Conservation (phyloP, 805 yeast genomes). For the Grigorovia jiainica region DNA sequence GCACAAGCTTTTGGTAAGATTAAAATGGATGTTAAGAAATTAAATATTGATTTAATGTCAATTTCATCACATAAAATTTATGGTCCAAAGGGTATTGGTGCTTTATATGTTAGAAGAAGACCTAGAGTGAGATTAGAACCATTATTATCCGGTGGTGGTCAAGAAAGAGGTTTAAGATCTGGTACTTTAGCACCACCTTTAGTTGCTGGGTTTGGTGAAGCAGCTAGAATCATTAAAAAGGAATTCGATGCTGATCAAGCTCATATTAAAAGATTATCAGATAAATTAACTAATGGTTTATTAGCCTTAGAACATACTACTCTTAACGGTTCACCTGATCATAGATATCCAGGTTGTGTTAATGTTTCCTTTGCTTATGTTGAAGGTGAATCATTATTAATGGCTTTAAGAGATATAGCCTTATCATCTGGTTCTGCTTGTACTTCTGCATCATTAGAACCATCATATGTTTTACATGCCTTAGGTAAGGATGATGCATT, state of each 20-base stretch:
- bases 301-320: conserved; percentile 80
- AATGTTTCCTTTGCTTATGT: conserved; percentile 94
- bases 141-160: conserved; percentile 94
- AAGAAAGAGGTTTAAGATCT: conserved; percentile 94
- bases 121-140: conserved; percentile 97
- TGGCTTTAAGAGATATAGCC: conserved; percentile 97
- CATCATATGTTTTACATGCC: conserved; percentile 93
- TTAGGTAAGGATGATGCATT: conserved; percentile 96
- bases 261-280: conserved; percentile 63
- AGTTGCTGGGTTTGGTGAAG: conserved; percentile 95
- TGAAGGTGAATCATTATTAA: conserved; percentile 93
- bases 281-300: conserved; percentile 62
- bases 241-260: conserved; percentile 67
- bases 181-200: conserved; percentile 97
- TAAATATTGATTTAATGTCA: conserved; percentile 88
- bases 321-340: conserved; percentile 71
- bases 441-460: conserved; percentile 96
- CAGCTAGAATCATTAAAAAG: conserved; percentile 69
- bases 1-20: conserved; percentile 97
- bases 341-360: conserved; percentile 87
- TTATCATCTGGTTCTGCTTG: conserved; percentile 96
- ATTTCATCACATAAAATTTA: conserved; percentile 93
- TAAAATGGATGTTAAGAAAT: conserved; percentile 82
- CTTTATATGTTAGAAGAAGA: conserved; percentile 89
- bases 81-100: conserved; percentile 98